These are phyloP conservation scores for Apostasia ramifera DNA, from an alignment of 106 monocot species.

Conservation along the genomic window DNA sequence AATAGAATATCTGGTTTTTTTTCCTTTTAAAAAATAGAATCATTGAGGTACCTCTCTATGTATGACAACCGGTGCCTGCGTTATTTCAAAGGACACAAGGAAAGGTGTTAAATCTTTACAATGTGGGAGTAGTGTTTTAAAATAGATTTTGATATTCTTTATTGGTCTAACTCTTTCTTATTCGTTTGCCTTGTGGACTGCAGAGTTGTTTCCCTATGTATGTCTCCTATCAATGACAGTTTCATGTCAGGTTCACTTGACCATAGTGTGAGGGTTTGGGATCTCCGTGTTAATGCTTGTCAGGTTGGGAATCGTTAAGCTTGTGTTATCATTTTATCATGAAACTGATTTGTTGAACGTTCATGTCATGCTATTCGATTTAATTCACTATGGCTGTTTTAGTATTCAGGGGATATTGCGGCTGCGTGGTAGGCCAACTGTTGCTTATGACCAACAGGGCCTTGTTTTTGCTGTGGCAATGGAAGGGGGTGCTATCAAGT, in stretches of 20 bases:
- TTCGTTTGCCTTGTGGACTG: slow-evolving; percentile 14
- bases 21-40: slow-evolving; percentile 34
- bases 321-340: not conserved
- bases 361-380: not conserved
- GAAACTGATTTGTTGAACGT: not conserved
- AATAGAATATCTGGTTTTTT: not conserved
- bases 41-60: slow-evolving; percentile 82
- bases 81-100: slow-evolving; percentile 97
- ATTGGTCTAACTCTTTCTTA: slow-evolving; percentile 1
- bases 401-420: slow-evolving; percentile 71
- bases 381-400: slow-evolving; percentile 22
- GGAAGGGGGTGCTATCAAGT: slow-evolving; percentile 99
- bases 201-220: slow-evolving; percentile 94
- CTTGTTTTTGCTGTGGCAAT: slow-evolving; percentile 99
- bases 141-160: not conserved
- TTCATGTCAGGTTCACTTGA: slow-evolving; percentile 99
- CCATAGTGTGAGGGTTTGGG: slow-evolving; percentile 95
- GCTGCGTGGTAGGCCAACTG: slow-evolving; percentile 87
- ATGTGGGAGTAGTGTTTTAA: slow-evolving; percentile 2
- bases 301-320: slow-evolving; percentile 48
- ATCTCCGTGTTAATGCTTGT: slow-evolving; percentile 98
- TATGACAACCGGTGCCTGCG: slow-evolving; percentile 97
- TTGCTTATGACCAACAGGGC: slow-evolving; percentile 99
- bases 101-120: slow-evolving; percentile 39
- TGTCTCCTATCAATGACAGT: slow-evolving; percentile 98